Evolutionary conservation across 192 early-diverging fungal genomes (phyloP).

Genomic region (Oehlia diaphana): DNA sequence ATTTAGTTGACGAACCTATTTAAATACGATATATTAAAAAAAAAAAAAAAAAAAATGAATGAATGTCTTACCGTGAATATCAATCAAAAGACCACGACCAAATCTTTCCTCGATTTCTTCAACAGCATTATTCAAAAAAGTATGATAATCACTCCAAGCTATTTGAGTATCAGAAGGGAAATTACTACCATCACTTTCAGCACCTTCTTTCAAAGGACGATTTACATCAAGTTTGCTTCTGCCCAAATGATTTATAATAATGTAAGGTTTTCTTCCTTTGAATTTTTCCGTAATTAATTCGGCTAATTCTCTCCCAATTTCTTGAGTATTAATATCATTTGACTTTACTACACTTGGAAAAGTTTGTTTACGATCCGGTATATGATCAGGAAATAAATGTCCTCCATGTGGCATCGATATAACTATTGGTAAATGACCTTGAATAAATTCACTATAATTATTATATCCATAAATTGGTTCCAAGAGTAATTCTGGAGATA

Average conservation of each 20-base stretch:
- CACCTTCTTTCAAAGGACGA: too few relatives aligned
- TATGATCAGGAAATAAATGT: background rate
- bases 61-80: conserved; percentile 1
- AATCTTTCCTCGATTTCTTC: conserved; percentile 5
- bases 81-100: conserved; percentile 11
- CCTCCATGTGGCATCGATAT: conserved; percentile 7
- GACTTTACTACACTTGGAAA: background rate
- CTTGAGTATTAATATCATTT: conserved; percentile 14
- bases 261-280: too few relatives aligned
- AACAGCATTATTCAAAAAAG: conserved; percentile 18
- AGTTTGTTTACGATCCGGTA: background rate
- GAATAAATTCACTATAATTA: conserved; percentile 8
- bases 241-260: too few relatives aligned
- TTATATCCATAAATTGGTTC: background rate
- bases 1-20: too few relatives aligned
- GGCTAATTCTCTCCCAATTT: background rate
- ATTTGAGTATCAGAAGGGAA: background rate
- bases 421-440: conserved; percentile 11
- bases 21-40: too few relatives aligned
- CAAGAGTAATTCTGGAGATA: too few relatives aligned
- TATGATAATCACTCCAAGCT: conserved; percentile 14
- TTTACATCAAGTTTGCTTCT: too few relatives aligned
- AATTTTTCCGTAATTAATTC: background rate
- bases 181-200: too few relatives aligned
- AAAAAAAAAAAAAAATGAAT: background rate